Evolutionary conservation across 2,329 filamentous ascomycete genomes (phyloP).

Genomic region (Dothidotthia symphoricarpi): DNA sequence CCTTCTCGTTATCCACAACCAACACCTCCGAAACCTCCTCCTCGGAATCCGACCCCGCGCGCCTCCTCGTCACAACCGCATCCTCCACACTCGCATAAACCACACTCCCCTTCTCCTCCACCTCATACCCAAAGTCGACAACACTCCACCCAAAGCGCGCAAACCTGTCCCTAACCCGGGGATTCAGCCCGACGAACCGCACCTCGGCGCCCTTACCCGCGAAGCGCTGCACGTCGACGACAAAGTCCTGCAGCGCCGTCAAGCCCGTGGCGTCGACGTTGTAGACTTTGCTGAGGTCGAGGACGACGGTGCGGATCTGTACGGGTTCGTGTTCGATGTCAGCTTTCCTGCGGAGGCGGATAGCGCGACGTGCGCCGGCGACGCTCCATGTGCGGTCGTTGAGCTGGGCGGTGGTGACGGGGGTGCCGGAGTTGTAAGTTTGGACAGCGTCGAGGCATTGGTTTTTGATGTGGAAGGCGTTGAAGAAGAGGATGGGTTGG

Average conservation of each 20-base stretch:
- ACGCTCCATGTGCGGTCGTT: constrained; percentile 56
- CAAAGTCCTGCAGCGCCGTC: constrained; percentile 50
- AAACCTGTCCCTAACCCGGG: constrained; percentile 39
- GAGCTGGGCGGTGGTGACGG: constrained; percentile 38
- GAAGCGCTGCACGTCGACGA: constrained; percentile 51
- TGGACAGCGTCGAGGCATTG: constrained; percentile 53
- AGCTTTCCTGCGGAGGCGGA: constrained; percentile 46
- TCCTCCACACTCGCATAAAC: constrained; percentile 19
- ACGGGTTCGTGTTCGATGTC: constrained; percentile 36
- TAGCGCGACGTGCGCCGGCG: constrained; percentile 50
- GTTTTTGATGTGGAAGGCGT: constrained; percentile 55
- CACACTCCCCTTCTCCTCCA: constrained; percentile 7
- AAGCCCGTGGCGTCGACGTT: constrained; percentile 57
- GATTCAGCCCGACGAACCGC: constrained; percentile 51
- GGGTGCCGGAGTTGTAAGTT: constrained; percentile 46
- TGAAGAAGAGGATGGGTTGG: constrained; percentile 61
- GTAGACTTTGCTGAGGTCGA: constrained; percentile 55
- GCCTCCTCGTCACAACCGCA: constrained; percentile 6
- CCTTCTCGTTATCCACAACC: constrained; percentile 22
- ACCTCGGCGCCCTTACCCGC: constrained; percentile 50
- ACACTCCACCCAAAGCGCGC: constrained; percentile 35
- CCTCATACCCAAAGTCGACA: constrained; percentile 12
- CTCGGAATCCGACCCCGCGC: constrained; percentile 5
- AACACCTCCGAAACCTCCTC: constrained; percentile 15
- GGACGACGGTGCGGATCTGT: constrained; percentile 50